Evolutionary conservation across 2,329 filamentous ascomycete genomes (phyloP).

Genomic region (Verticillium tricorpus): DNA sequence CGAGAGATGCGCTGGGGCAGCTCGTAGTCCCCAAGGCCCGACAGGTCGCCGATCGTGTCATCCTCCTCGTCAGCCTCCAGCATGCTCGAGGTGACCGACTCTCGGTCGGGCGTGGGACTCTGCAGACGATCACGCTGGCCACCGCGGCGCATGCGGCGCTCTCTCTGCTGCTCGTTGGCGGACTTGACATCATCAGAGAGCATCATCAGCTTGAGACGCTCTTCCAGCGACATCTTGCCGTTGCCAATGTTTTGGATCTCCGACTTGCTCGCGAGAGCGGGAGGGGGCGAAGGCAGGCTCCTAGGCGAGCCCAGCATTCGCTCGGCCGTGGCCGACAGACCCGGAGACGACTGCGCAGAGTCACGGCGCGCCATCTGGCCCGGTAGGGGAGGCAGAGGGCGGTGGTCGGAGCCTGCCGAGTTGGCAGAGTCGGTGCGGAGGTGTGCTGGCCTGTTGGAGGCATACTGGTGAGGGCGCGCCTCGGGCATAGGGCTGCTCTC

Average conservation of each 20-base stretch:
- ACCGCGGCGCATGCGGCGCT: constrained; percentile 63
- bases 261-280: constrained; percentile 64
- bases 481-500: constrained; percentile 66
- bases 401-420: constrained; percentile 58
- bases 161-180: constrained; percentile 61
- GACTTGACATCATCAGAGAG: constrained; percentile 64
- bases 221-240: constrained; percentile 77
- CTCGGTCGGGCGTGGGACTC: constrained; percentile 37
- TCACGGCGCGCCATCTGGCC: constrained; percentile 42
- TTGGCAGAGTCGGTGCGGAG: constrained; percentile 67
- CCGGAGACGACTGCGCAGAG: constrained; percentile 53
- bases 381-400: constrained; percentile 84
- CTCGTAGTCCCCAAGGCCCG: constrained; percentile 57
- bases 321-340: constrained; percentile 68
- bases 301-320: constrained; percentile 63
- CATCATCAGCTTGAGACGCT: constrained; percentile 85
- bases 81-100: constrained; percentile 21
- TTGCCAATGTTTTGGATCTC: constrained; percentile 75
- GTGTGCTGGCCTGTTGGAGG: constrained; percentile 48
- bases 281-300: constrained; percentile 68
- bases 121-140: constrained; percentile 44
- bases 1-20: constrained; percentile 78
- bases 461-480: constrained; percentile 32
- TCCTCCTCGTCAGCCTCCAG: constrained; percentile 47
- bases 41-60: constrained; percentile 56